Base-by-base conservation (phyloP, 257 asterid species). In the Ligustrum vulgare region DNA sequence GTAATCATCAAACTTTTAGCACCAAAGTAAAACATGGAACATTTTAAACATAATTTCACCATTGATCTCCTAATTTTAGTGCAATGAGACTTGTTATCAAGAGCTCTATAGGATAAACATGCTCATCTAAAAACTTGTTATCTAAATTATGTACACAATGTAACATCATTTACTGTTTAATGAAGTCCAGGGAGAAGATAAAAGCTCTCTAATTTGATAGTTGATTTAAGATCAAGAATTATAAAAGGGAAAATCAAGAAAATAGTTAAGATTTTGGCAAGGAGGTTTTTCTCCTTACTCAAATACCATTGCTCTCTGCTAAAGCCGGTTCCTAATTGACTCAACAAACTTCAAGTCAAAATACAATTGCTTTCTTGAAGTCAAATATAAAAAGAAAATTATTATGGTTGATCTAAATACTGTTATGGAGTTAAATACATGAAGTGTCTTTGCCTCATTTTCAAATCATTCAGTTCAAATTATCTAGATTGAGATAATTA, bases 311-410 rank as follows among this genome's bases (percentile, higher is more conserved):
- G 13, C 77, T 60, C 35, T 76, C 76, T 16, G 16, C 36, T 18
- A 76, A 72, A 7, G 8, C 76, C 65, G n/a, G 51, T 18, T 78
- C 23, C 31, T 18, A 67, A 20, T 5, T 13, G 60, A 47, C 32
- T 73, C 76, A 36, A 22, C 56, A 54, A 22, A 70, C 77, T 76
- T 33, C 23, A 62, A n/a, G 31, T 28, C 31, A 28, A 28, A 28
- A 28, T 0, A 28, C 31, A 28, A 28, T 28, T 28, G 31, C 0
- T 28, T 28, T 28, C 31, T 28, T 28, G 31, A 28, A 28, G 31
- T 28, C 31, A 28, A 28, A 28, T 28, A 28, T 0, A 28, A 1
- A 28, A 28, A 1, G 31, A 28, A 28, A 28, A 28, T 28, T 28
- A 28, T 28, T 28, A 28, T 28, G 31, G 31, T 28, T 28, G 0